These are phyloP conservation scores for Gossypium herbaceum DNA, from an alignment of 345 rosid genomes.

Conservation along the genomic window DNA sequence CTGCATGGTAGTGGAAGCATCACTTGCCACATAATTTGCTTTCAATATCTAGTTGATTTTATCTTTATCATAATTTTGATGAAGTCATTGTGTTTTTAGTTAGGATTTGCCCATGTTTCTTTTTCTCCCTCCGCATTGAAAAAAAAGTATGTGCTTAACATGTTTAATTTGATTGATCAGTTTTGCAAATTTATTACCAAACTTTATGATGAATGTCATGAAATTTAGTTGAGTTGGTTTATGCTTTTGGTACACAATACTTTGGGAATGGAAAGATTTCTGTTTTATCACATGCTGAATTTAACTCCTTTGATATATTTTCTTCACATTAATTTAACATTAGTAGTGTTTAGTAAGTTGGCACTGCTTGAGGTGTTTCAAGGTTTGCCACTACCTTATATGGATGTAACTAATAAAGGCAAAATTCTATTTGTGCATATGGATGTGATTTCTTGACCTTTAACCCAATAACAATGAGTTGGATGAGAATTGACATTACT, in stretches of 20 bases:
- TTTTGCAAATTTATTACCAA: not conserved
- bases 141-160: not conserved
- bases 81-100: not conserved
- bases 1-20: not conserved
- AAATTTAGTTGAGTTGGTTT: slow-evolving; percentile 2
- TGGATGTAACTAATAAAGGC: not conserved
- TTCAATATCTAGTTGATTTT: not conserved
- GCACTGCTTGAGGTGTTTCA: slow-evolving; percentile 1
- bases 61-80: not conserved
- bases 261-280: not conserved
- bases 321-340: not conserved
- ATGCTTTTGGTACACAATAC: not conserved
- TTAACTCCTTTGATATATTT: not conserved
- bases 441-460: slow-evolving; percentile 7
- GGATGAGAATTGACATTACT: not conserved
- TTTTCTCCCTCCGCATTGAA: not conserved
- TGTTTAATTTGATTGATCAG: not conserved
- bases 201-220: not conserved
- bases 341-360: not conserved
- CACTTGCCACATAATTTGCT: not conserved
- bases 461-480: not conserved
- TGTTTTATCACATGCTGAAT: slow-evolving; percentile 1
- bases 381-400: not conserved
- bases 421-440: not conserved
- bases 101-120: not conserved